These are phyloP conservation scores for Thelonectria rubi DNA, from an alignment of 2,329 filamentous ascomycete genomes.

Conservation along the genomic window DNA sequence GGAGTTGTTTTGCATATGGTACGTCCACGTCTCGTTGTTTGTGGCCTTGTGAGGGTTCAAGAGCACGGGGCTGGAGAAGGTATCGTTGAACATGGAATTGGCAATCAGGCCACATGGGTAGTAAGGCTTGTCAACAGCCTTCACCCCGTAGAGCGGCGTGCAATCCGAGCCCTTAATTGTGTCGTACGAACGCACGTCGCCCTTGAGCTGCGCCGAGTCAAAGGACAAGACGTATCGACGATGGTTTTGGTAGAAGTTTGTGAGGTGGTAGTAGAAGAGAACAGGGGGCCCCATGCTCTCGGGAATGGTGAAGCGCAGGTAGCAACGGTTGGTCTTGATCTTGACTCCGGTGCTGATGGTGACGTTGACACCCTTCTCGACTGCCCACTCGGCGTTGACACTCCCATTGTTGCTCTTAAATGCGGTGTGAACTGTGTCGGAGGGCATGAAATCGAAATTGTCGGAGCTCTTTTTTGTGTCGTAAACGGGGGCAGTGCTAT, in stretches of 20 bases:
- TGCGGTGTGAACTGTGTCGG: constrained; percentile 67
- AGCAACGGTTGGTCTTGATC: constrained; percentile 66
- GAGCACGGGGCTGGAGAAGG: constrained; percentile 73
- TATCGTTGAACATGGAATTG: constrained; percentile 97
- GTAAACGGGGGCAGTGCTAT: constrained; percentile 59
- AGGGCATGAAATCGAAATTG: constrained; percentile 57
- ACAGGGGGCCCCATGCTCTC: constrained; percentile 83
- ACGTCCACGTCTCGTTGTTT: constrained; percentile 58
- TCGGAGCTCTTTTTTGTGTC: constrained; percentile 48
- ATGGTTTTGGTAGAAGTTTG: constrained; percentile 99
- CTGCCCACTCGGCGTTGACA: constrained; percentile 55
- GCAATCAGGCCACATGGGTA: constrained; percentile 97
- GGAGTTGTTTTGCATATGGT: constrained; percentile 76
- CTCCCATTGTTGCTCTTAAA: constrained; percentile 69
- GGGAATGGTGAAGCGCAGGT: constrained; percentile 80
- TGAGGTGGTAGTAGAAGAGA: constrained; percentile 92
- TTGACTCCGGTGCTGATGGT: constrained; percentile 49
- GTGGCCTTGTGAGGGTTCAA: constrained; percentile 57
- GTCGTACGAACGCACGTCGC: constrained; percentile 66
- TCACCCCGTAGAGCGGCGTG: constrained; percentile 71
- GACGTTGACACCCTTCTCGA: constrained; percentile 51
- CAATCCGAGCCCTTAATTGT: constrained; percentile 77
- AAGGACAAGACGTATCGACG: constrained; percentile 94
- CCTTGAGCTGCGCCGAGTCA: constrained; percentile 81
- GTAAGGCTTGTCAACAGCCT: constrained; percentile 70